Conservation (phyloP, 306 rosid species). For the Nissolia schottii region DNA sequence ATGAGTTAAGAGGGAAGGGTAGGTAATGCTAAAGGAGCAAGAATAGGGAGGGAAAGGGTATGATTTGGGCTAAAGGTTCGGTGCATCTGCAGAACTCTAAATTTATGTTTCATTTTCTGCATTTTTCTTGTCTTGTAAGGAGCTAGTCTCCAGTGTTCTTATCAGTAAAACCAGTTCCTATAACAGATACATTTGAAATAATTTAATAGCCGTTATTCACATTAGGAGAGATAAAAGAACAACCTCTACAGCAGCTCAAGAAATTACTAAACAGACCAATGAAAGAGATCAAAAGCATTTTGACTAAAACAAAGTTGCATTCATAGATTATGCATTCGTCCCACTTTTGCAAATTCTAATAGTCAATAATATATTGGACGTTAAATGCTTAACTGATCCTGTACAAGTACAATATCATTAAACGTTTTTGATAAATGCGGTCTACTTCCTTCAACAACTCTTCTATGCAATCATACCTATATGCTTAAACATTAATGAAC, state of each 20-base stretch:
- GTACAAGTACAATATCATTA: not conserved
- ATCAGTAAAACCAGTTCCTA: not conserved
- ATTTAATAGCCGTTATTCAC: slow-evolving; percentile 14
- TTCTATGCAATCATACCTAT: not conserved
- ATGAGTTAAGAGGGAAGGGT: not conserved
- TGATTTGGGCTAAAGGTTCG: not conserved
- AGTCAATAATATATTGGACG: not conserved
- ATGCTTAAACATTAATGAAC: not conserved
- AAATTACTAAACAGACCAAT: not conserved
- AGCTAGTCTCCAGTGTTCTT: not conserved
- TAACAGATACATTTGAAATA: slow-evolving; percentile 2
- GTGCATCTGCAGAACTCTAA: not conserved
- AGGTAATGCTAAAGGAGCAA: not conserved
- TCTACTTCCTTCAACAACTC: not conserved
- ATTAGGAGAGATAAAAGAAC: not conserved
- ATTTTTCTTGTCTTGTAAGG: not conserved
- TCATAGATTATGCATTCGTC: not conserved
- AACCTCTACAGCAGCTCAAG: not conserved
- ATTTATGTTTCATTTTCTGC: not conserved
- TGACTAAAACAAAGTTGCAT: slow-evolving; percentile 10
- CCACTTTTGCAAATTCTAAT: slow-evolving; percentile 1
- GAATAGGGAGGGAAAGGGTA: not conserved
- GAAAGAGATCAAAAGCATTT: not conserved
- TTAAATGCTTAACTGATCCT: not conserved
- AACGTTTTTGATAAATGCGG: slow-evolving; percentile 6